Evolutionary conservation across 139 green algal genomes (phyloP).

Genomic region (Asterochloris sp.): DNA sequence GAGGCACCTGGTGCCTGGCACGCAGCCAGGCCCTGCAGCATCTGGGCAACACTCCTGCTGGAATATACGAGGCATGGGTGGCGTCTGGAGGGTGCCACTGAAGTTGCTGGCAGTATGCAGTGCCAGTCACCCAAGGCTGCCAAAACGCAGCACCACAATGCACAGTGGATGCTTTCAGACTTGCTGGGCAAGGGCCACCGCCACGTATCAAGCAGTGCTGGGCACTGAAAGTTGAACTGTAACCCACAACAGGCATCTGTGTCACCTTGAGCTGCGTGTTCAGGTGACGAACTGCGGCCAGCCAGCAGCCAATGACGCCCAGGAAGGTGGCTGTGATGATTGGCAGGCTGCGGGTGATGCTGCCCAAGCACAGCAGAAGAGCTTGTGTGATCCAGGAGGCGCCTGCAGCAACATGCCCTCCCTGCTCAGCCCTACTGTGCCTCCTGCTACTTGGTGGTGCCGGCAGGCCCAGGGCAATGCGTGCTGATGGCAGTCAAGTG

Average conservation of each 20-base stretch:
- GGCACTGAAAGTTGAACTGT: background rate
- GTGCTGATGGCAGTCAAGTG: no score
- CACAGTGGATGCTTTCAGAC: background rate
- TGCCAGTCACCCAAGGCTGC: background rate
- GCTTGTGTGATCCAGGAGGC: slow-evolving; percentile 29
- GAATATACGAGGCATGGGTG: background rate
- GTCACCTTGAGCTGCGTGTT: slow-evolving; percentile 32
- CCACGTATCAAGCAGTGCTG: background rate
- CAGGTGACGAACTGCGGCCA: slow-evolving; percentile 41
- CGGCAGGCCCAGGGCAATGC: no score
- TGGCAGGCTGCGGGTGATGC: slow-evolving; percentile 49
- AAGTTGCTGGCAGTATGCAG: background rate
- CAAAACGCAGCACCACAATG: background rate
- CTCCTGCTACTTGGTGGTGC: no score
- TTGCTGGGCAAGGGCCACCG: background rate
- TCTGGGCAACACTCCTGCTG: background rate
- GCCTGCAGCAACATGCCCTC: background rate
- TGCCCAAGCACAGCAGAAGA: slow-evolving; percentile 56
- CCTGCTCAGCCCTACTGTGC: background rate
- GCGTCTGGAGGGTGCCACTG: background rate
- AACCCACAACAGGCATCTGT: background rate
- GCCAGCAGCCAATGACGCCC: slow-evolving; percentile 52
- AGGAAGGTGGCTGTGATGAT: slow-evolving; percentile 46
- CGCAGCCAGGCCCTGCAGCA: background rate
- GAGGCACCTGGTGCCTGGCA: background rate